A percentile compares a stretch with the other conserved stretches of the same genome.
phyloP scores from a whole-genome alignment of 2,329 filamentous ascomycete genomes.

The Aureobasidium sp. region DNA sequence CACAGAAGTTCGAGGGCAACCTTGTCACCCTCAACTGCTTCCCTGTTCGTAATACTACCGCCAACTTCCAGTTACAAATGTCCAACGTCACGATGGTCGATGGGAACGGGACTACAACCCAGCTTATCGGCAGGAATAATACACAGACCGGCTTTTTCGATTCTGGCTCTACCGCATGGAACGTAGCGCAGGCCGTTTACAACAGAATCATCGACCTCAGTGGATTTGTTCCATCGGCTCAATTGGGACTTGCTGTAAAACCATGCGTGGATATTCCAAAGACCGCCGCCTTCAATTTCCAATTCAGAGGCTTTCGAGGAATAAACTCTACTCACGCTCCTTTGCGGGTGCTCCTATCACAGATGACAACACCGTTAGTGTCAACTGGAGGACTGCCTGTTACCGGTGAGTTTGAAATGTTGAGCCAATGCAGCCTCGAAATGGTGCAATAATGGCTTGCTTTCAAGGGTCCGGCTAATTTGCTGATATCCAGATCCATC shows the following conservation, averaged over 20 bases:
- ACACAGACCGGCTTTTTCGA: background rate
- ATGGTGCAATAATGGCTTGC: background rate
- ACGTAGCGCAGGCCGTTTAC: background rate
- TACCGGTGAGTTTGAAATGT: background rate
- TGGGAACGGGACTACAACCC: background rate
- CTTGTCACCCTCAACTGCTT: conserved; percentile 28
- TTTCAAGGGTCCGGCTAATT: background rate
- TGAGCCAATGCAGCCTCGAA: no score
- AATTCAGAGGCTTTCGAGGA: background rate
- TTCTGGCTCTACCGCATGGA: background rate
- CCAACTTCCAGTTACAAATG: background rate
- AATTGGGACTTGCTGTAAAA: background rate
- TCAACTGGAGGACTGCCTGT: background rate
- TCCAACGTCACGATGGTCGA: background rate
- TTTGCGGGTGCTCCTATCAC: background rate
- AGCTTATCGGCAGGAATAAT: background rate
- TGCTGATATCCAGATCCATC: conserved; percentile 9
- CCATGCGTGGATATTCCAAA: background rate
- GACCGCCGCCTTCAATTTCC: conserved; percentile 8
- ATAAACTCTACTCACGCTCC: background rate
- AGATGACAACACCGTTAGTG: background rate
- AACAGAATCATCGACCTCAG: background rate
- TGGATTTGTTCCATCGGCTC: background rate
- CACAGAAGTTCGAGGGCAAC: conserved; percentile 24
- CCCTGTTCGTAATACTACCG: background rate